These are phyloP conservation scores for Boletales sp. DNA, from an alignment of 768 basidiomycete genomes.

Conservation along the genomic window DNA sequence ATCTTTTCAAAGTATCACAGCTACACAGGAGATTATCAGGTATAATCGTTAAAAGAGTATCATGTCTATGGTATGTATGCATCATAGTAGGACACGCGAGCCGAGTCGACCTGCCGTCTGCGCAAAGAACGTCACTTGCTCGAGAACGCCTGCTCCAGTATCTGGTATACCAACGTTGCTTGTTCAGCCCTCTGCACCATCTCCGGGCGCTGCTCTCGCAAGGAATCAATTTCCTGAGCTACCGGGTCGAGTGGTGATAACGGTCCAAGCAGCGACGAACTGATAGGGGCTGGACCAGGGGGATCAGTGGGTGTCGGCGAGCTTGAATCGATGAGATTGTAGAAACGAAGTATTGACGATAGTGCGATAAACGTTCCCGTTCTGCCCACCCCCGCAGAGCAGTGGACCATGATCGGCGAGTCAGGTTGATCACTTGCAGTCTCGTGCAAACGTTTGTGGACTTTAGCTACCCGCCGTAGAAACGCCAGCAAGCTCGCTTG, in stretches of 20 bases:
- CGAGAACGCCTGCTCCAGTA: slow-evolving; percentile 36
- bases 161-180: slow-evolving; percentile 58
- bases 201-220: slow-evolving; percentile 76
- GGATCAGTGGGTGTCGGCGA: slow-evolving; percentile 19
- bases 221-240: slow-evolving; percentile 66
- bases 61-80: neutral
- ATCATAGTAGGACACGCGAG: neutral
- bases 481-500: slow-evolving; percentile 60
- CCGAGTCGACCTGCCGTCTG: neutral
- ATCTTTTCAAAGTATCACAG: no score
- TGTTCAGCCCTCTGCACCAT: slow-evolving; percentile 81
- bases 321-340: slow-evolving; percentile 40
- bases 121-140: slow-evolving; percentile 4
- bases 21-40: no score
- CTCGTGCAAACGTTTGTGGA: slow-evolving; percentile 47
- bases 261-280: slow-evolving; percentile 55
- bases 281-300: slow-evolving; percentile 29
- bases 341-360: slow-evolving; percentile 68
- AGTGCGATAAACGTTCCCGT: slow-evolving; percentile 85
- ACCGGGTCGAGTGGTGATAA: slow-evolving; percentile 55
- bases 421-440: slow-evolving; percentile 42
- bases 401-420: slow-evolving; percentile 79
- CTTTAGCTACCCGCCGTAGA: slow-evolving; percentile 56
- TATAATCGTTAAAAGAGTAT: no score
- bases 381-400: slow-evolving; percentile 85